Base-by-base conservation (phyloP, 495 filamentous ascomycete genomes). In the Staphylotrichum longicolle region DNA sequence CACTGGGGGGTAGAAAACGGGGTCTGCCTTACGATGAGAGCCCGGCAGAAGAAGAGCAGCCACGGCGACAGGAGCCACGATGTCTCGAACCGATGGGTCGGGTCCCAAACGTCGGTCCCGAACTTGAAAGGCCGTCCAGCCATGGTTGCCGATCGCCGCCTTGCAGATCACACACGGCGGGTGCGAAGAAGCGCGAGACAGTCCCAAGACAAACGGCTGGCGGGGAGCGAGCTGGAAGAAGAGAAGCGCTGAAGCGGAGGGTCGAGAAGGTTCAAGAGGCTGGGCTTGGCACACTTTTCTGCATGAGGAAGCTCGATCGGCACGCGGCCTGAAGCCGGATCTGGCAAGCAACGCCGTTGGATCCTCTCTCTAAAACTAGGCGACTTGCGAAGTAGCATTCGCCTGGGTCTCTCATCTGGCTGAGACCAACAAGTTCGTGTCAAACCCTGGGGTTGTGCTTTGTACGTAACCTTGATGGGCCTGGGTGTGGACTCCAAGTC, bases 31-130 rank as follows among this genome's bases (percentile, higher is more conserved):
- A 82, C 79, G 63, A 91, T 75, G 0, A 86, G 61, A 14, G 80
- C 81, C 44, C 91, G 86, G 33, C 85, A 64, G 42, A 62, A 59
- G 53, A 83, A 86, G 33, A 92, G 79, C 3, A 80, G 54, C 55
- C 78, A 73, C 0, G 91, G 88, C n/a, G 86, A 67, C 7, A 95
- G 71, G 10, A 91, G 69, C 87, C 88, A 92, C 5, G 89, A 92
- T 12, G 89, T 92, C 69, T 83, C 83, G 74, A 86, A 91, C 62
- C 83, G 85, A 69, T 88, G 78, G 15, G 76, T 74, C 34, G 79
- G 75, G 70, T 90, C 88, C 70, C 79, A 85, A 47, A 67, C 64
- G 54, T 73, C 78, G 5, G 65, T 71, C 52, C 76, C 77, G 49
- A 79, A 77, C 46, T 65, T 64, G 62, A 82, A 75, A 27, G 73